Evolutionary conservation across 257 asterid genomes (phyloP).

Genomic region (Lycium ferocissimum): DNA sequence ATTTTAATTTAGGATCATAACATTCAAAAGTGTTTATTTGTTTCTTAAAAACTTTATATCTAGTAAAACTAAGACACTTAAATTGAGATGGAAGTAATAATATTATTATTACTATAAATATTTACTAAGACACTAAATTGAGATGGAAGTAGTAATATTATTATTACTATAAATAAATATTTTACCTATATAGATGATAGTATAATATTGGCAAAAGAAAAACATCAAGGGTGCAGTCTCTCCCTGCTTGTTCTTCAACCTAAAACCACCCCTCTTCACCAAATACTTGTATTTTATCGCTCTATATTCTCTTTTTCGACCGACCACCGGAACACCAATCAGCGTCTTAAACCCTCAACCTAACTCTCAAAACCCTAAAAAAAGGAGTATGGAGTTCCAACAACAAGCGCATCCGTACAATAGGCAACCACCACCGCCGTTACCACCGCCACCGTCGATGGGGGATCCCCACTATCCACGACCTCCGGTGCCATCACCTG

Average conservation of each 20-base stretch:
- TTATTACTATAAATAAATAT: no score
- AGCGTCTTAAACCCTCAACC: conserved; percentile 25
- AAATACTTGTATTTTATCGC: neutral
- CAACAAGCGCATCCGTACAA: conserved; percentile 59
- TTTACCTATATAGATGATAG: no score
- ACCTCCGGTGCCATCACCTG: conserved; percentile 44
- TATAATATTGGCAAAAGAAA: no score
- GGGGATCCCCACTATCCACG: conserved; percentile 65
- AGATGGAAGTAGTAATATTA: no score
- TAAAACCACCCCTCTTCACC: neutral
- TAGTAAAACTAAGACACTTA: no score
- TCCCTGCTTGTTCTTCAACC: neutral
- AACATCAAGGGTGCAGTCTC: no score
- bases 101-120: no score
- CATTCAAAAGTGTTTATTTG: no score
- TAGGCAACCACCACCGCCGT: conserved; percentile 51
- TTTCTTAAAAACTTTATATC: no score
- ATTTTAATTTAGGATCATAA: no score
- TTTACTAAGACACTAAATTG: no score
- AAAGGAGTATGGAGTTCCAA: conserved; percentile 60
- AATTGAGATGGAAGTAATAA: no score
- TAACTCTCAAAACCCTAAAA: conserved; percentile 54
- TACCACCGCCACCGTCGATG: conserved; percentile 52
- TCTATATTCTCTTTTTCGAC: conserved; percentile 17
- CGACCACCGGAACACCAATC: neutral